phyloP scores from a whole-genome alignment of 2,329 filamentous ascomycete species.

The Claviceps maximensis region DNA sequence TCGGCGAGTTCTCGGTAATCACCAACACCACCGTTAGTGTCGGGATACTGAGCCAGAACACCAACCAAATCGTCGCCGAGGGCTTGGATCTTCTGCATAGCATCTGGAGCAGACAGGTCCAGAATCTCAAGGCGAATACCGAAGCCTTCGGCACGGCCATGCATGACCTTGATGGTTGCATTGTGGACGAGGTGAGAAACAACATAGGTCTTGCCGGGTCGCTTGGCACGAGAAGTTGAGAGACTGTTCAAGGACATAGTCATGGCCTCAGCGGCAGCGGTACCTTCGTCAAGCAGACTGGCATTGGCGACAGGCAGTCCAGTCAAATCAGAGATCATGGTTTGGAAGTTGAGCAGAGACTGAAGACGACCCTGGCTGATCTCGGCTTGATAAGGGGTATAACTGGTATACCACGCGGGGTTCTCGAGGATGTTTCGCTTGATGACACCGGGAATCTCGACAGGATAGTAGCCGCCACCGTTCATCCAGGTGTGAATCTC shows the following conservation, averaged over 20 bases:
- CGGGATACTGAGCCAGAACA: conserved; percentile 88
- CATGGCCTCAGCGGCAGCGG: conserved; percentile 91
- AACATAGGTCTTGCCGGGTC: conserved; percentile 65
- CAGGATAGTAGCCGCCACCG: conserved; percentile 77
- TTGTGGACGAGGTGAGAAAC: conserved; percentile 74
- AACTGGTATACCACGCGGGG: conserved; percentile 95
- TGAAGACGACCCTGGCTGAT: conserved; percentile 91
- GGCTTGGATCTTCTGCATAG: conserved; percentile 51
- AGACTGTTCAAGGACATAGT: conserved; percentile 75
- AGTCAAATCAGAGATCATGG: conserved; percentile 78
- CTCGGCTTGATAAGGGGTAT: conserved; percentile 93
- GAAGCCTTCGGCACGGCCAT: conserved; percentile 81
- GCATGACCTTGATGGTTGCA: conserved; percentile 73
- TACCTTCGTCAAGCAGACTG: conserved; percentile 80
- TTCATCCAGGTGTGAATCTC: conserved; percentile 53
- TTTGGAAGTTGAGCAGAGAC: conserved; percentile 91
- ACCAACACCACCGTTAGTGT: conserved; percentile 68
- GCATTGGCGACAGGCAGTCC: conserved; percentile 81
- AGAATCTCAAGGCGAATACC: conserved; percentile 64
- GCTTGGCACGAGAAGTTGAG: conserved; percentile 57
- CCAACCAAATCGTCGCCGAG: conserved; percentile 74
- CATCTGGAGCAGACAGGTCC: conserved; percentile 54
- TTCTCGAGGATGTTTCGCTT: conserved; percentile 87
- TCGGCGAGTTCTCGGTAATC: conserved; percentile 66
- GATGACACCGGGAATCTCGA: conserved; percentile 78